A percentile compares a stretch with the other conserved stretches of the same genome.
phyloP scores from a whole-genome alignment of 2,329 filamentous ascomycete species.

The Didymella sp. region DNA sequence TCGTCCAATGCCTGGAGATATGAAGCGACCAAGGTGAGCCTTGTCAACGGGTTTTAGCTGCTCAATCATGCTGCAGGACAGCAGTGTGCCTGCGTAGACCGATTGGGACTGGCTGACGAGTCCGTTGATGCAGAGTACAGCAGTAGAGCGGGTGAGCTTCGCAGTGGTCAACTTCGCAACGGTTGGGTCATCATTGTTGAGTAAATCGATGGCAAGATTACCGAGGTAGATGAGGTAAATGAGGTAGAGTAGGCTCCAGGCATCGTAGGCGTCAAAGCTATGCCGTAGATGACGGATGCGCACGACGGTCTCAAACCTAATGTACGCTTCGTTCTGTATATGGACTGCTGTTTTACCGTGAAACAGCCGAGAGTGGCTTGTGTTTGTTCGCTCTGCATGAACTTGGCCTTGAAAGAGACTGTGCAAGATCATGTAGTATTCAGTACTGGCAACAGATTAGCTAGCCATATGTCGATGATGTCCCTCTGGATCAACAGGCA shows the following conservation, averaged over 20 bases:
- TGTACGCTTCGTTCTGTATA: conserved; percentile 3
- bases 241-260: conserved; percentile 7
- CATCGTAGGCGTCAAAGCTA: conserved; percentile 11
- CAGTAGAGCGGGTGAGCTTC: conserved; percentile 4
- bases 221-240: conserved; percentile 15
- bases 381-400: not conserved
- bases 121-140: conserved; percentile 7
- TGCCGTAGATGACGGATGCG: conserved; percentile 8
- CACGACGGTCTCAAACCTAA: conserved; percentile 12
- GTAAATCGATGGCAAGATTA: conserved; percentile 7
- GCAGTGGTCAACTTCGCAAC: not conserved
- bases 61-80: conserved; percentile 11
- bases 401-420: conserved; percentile 7
- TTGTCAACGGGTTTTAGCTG: conserved; percentile 4
- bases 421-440: conserved; percentile 8
- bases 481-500: not conserved
- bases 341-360: conserved; percentile 3
- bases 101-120: conserved; percentile 7
- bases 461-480: not conserved
- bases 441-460: not conserved
- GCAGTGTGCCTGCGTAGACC: conserved; percentile 5
- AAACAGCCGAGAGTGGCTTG: not conserved
- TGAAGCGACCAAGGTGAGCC: not conserved
- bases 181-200: not conserved
- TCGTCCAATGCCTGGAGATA: not conserved